A percentile compares a stretch with the other conserved stretches of the same genome.
phyloP scores from a whole-genome alignment of 768 basidiomycete genomes.

The Rhodotorula kratochvilovae region DNA sequence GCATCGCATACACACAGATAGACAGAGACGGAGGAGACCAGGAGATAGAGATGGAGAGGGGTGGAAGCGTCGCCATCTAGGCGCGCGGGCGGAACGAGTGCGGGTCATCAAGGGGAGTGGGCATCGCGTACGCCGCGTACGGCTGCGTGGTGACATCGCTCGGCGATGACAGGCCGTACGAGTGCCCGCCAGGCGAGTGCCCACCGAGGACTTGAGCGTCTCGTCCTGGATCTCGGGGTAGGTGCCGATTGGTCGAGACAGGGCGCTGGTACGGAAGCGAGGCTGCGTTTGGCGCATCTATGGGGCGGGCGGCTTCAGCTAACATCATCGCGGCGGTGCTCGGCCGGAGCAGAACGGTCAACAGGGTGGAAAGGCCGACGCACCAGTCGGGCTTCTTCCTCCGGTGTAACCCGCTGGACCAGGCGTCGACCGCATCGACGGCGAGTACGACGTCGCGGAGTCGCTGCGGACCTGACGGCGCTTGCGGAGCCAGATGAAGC shows the following conservation, averaged over 20 bases:
- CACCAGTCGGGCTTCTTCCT: too few species aligned
- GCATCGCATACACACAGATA: not conserved
- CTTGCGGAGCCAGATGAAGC: not conserved
- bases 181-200: not conserved
- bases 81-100: not conserved
- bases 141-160: too few species aligned
- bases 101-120: not conserved
- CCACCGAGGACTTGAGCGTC: not conserved
- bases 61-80: too few species aligned
- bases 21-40: not conserved
- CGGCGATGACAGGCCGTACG: too few species aligned
- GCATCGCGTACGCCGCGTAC: not conserved
- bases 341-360: too few species aligned
- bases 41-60: not conserved
- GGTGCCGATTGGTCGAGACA: not conserved
- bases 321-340: too few species aligned
- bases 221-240: constrained; percentile 2
- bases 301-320: too few species aligned
- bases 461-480: not conserved
- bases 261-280: not conserved
- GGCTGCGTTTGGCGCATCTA: not conserved
- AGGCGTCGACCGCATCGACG: not conserved
- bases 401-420: not conserved
- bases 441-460: not conserved
- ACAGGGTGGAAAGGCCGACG: not conserved